phyloP scores from a whole-genome alignment of 1,284 basidiomycete genomes.

The Trichosporon coremiiforme region DNA sequence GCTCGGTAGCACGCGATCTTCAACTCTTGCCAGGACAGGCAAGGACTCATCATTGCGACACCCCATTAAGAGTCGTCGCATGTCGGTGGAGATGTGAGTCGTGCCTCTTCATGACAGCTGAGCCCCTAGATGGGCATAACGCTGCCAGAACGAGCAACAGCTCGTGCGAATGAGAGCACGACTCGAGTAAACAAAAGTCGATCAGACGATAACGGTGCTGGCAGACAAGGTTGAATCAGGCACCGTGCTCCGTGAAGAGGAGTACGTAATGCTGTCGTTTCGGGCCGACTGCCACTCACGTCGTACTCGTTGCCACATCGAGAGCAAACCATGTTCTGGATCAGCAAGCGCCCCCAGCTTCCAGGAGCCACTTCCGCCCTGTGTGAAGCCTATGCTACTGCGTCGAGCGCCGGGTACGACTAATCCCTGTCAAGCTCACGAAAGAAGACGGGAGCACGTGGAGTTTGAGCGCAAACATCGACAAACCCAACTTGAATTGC shows the following conservation, averaged over 20 bases:
- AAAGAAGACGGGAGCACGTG: conserved; percentile 17
- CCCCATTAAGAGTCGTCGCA: background rate
- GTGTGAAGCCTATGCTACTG: background rate
- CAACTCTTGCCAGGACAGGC: background rate
- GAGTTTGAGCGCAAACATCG: conserved; percentile 6
- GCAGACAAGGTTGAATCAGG: background rate
- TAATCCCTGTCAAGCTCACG: background rate
- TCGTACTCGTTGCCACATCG: conserved; percentile 4
- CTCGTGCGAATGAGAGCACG: background rate
- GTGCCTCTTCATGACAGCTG: background rate
- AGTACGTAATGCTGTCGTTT: background rate
- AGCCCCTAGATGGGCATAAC: background rate
- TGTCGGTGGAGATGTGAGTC: background rate
- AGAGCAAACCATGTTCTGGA: background rate
- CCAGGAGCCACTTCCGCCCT: background rate
- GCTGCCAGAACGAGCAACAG: background rate
- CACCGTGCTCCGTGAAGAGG: background rate
- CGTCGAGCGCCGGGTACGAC: background rate
- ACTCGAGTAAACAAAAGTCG: background rate
- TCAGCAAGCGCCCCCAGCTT: no score
- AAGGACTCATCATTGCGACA: background rate
- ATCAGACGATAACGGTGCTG: background rate
- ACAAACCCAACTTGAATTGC: conserved; percentile 11
- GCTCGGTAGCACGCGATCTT: background rate
- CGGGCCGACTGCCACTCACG: conserved; percentile 6